A percentile compares a stretch with the other conserved stretches of the same genome.
Conservation (phyloP, 495 filamentous ascomycete genomes). For the Podospora conica region DNA sequence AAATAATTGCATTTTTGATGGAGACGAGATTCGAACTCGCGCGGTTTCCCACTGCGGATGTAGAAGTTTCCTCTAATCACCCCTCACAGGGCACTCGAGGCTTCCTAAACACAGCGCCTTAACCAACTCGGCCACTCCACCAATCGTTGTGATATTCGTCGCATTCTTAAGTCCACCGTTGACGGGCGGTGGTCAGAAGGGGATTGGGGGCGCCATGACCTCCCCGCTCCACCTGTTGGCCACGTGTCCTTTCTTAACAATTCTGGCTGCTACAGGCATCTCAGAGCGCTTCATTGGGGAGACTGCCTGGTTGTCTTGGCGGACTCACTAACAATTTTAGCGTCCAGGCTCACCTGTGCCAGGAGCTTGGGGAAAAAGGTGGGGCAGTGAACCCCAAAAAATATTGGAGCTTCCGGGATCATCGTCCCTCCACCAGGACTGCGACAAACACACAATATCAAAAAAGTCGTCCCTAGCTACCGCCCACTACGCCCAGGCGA, state of each 20-base stretch:
- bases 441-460: neutral
- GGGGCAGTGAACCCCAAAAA: neutral
- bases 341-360: neutral
- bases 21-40: slow-evolving; percentile 3
- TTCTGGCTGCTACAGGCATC: neutral
- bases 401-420: neutral
- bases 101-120: slow-evolving; percentile 49
- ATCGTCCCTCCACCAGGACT: neutral
- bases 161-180: neutral
- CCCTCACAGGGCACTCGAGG: slow-evolving; percentile 2
- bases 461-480: neutral
- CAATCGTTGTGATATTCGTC: neutral
- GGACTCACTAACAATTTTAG: neutral
- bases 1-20: neutral
- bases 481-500: neutral
- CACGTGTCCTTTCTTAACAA: neutral
- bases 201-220: neutral
- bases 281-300: neutral
- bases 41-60: slow-evolving; percentile 15
- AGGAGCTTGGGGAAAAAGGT: neutral
- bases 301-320: neutral
- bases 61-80: neutral
- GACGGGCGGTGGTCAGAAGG: neutral
- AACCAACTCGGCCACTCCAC: slow-evolving; percentile 46
- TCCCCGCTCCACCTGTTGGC: neutral